Evolutionary conservation across 441 rosid species (phyloP).

Genomic region (Geranium incanum): DNA sequence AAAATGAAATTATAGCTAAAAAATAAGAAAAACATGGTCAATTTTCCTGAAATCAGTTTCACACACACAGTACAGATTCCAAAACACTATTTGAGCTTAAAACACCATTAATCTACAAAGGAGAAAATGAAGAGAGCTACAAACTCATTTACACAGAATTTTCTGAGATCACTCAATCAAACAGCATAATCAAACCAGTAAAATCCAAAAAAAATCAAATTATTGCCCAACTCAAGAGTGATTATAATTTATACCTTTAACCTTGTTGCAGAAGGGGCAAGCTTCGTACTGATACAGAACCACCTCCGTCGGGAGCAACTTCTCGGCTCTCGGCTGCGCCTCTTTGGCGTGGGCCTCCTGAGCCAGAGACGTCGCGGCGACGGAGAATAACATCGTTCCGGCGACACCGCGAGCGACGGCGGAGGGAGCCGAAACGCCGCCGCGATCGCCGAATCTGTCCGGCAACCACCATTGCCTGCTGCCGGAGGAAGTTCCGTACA

Average conservation of each 20-base stretch:
- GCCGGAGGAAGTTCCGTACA: slow-evolving; percentile 27
- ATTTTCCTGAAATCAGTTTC: too few species aligned
- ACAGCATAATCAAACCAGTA: neutral
- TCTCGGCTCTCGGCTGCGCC: slow-evolving; percentile 24
- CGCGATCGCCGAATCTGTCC: slow-evolving; percentile 26
- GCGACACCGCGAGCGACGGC: slow-evolving; percentile 30
- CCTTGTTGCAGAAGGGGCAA: slow-evolving; percentile 95
- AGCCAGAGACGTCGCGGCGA: slow-evolving; percentile 40
- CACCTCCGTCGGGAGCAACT: slow-evolving; percentile 51
- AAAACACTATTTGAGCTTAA: too few species aligned
- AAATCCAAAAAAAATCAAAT: neutral
- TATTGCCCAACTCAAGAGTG: neutral
- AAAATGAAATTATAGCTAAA: neutral
- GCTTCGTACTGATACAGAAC: slow-evolving; percentile 91
- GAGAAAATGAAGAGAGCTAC: neutral
- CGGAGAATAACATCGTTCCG: slow-evolving; percentile 44
- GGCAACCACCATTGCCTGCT: slow-evolving; percentile 25
- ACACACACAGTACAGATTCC: too few species aligned
- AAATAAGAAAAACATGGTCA: too few species aligned
- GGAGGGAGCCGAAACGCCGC: slow-evolving; percentile 29
- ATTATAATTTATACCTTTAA: slow-evolving; percentile 45
- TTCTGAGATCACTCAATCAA: neutral
- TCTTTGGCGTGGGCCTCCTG: slow-evolving; percentile 57
- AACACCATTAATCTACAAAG: neutral
- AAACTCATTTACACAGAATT: neutral